Evolutionary conservation across 257 asterid genomes (phyloP), one percentile per base, ranked within the genome.

Genomic region (Paraleonurus japonicus): DNA sequence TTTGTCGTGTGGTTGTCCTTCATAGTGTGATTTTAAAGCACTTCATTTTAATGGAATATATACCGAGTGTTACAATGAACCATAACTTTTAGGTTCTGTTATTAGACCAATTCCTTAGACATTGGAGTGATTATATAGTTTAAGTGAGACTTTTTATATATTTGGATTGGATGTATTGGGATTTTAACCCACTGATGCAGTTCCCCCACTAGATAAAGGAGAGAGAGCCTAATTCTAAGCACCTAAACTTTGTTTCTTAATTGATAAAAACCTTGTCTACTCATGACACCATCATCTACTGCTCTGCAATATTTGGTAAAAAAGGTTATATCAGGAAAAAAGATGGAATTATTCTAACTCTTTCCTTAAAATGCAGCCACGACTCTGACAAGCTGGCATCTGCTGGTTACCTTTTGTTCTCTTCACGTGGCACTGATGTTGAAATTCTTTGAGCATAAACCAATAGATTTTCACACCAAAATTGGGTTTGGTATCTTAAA

Each of bases 371-470:
- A 47, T 82, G 76, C 90, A 92, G 96, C 96, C 81, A 90, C 96
- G 9, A 92, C 96, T 74, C 72, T 92, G 81, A 91, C 97, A 33
- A 91, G 97, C 87, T 91, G 97, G 97, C 97, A 91, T 84, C 81
- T 91, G 71, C 83, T 90, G 57, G 96, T 88, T 37, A 90, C 96
- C 0, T 90, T 78, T 79, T 88, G 92, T 75, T 89, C 97, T 45
- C 96, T 92, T 75, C 98, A 88, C 51, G 87, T 85, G 79, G 96
- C 95, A 0, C 74, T 84, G 12, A 81, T 81, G 77, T 69, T 92
- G 96, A 91, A 83, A 48, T 80, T 89, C 65, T 92, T 92, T 39
- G 97, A 92, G 81, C 95, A 89, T 82, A 92, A 87, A 67, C 96
- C 96, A 47, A 85, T 92, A 62, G 95, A 92, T 48, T 81, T 86